Base-by-base conservation (phyloP, 2,329 filamentous ascomycete species). In the Calonectria multiphialidica region DNA sequence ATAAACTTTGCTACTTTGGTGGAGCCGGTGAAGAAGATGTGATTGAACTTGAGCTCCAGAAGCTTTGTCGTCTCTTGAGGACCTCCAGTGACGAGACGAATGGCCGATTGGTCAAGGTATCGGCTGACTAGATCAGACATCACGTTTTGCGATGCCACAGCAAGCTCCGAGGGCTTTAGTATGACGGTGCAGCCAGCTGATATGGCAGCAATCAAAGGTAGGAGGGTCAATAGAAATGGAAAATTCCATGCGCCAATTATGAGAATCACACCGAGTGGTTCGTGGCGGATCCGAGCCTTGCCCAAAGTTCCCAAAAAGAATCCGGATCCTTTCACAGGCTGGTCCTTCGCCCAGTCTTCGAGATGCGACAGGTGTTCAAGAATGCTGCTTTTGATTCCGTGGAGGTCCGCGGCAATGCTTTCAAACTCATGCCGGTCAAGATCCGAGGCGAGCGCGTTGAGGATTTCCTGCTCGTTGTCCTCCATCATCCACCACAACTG, bases 241-340 rank as follows among this genome's bases (percentile, higher is more conserved):
- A 84, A 87, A 68, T 88, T 88, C 86, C 86, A 88, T 2, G 86
- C 81, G 1, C 84, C 83, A 25, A 88, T 84, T 45, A 88, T 83
- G 10, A 88, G 80, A 0, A 81, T 80, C 1, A 87, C 82, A 9
- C 86, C 87, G 3, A 84, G 77, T 0, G 86, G 86, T 72, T 88
- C 85, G 59, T 84, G 83, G 12, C 84, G 82, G 9, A 88, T 65
- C 7, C 81, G 77, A 0, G 83, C 79, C 13, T 59, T 47, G 9
- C 78, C 73, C 15, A 42, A 83, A 64, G 53, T 59, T 1, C 78
- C 76, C 25, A 81, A 80, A 10, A 83, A 68, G 25, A 85, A 47
- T 33, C 81, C 74, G 25, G 62, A 47, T 74, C 66, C 78, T 74
- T 57, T 72, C 73, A 53, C 66, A 74, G 70, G 83, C 23, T 84